phyloP scores from a whole-genome alignment of 805 yeast species.

The Candida lessepsii region DNA sequence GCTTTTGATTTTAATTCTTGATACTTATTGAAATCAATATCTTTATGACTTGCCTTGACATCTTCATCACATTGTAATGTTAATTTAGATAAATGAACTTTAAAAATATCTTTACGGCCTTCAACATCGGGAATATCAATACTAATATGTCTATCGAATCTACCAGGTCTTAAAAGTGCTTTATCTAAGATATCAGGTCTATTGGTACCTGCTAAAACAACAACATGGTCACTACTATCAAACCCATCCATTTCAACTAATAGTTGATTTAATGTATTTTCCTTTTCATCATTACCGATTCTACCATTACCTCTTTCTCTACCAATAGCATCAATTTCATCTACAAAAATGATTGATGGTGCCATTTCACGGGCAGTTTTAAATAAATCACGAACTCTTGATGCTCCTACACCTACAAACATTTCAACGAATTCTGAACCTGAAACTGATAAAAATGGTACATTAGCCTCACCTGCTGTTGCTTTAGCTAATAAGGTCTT shows the following conservation, averaged over 20 bases:
- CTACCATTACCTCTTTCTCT: constrained; percentile 74
- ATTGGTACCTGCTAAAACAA: constrained; percentile 92
- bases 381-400: constrained; percentile 89
- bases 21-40: constrained; percentile 47
- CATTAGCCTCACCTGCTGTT: constrained; percentile 96
- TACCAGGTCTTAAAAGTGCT: constrained; percentile 90
- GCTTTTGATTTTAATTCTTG: constrained; percentile 41
- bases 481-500: constrained; percentile 90
- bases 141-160: constrained; percentile 87
- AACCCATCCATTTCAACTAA: constrained; percentile 97
- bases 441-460: constrained; percentile 85
- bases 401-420: constrained; percentile 97
- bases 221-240: constrained; percentile 82
- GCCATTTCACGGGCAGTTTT: constrained; percentile 87
- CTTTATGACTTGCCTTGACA: constrained; percentile 26
- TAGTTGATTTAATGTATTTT: constrained; percentile 86
- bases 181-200: constrained; percentile 88
- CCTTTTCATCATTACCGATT: constrained; percentile 86
- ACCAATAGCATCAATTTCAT: constrained; percentile 96
- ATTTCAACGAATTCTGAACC: constrained; percentile 96
- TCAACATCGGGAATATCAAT: constrained; percentile 86
- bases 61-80: constrained; percentile 46
- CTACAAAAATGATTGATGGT: constrained; percentile 87
- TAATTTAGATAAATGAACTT: constrained; percentile 74
- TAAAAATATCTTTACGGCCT: constrained; percentile 84